These are phyloP conservation scores for Paracoccidioides lutzii DNA, from an alignment of 2,329 filamentous ascomycete species.

Conservation along the genomic window DNA sequence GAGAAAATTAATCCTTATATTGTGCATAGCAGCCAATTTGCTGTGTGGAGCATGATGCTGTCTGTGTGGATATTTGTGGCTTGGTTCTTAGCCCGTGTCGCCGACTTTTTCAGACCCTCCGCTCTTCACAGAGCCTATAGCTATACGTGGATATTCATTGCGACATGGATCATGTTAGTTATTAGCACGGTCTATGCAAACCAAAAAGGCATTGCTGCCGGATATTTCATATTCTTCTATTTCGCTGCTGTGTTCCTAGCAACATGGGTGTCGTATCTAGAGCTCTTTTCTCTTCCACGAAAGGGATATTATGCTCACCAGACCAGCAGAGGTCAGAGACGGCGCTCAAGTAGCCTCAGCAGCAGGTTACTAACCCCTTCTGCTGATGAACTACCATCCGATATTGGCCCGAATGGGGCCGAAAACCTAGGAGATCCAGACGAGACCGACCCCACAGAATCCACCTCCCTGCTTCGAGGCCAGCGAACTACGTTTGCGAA, in stretches of 20 bases:
- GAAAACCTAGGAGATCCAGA: constrained; percentile 19
- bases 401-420: constrained; percentile 8
- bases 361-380: constrained; percentile 32
- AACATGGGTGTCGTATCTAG: constrained; percentile 60
- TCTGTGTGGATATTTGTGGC: constrained; percentile 67
- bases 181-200: constrained; percentile 63
- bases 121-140: constrained; percentile 73
- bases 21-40: constrained; percentile 77
- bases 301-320: constrained; percentile 57
- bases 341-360: constrained; percentile 20
- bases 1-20: constrained; percentile 79
- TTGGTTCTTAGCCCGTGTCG: constrained; percentile 71
- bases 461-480: constrained; percentile 43
- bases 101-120: constrained; percentile 68
- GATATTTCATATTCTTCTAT: constrained; percentile 72
- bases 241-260: constrained; percentile 64
- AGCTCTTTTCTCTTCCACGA: constrained; percentile 62
- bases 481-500: constrained; percentile 43
- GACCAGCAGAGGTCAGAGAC: constrained; percentile 31
- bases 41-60: constrained; percentile 79
- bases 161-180: constrained; percentile 62
- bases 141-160: constrained; percentile 68
- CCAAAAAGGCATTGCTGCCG: constrained; percentile 56
- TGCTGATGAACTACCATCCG: constrained; percentile 24
- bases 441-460: constrained; percentile 37